phyloP scores from a whole-genome alignment of 371 early-diverging fungal species.

The Zychaea mexicana region DNA sequence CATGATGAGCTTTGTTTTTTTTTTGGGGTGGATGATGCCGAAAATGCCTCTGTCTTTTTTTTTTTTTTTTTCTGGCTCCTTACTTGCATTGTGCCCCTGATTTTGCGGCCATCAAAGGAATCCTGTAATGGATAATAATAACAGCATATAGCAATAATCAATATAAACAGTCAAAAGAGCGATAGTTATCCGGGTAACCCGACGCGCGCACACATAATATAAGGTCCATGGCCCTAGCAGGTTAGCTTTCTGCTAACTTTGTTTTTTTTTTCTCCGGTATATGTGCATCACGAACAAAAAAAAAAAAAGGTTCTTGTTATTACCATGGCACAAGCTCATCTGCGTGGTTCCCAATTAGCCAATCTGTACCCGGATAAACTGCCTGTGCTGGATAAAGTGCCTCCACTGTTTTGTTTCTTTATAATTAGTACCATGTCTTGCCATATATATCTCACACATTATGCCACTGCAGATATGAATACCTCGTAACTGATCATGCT shows the following conservation, averaged over 20 bases:
- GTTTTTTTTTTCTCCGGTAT: background rate
- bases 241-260: too few relatives aligned
- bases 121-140: conserved; percentile 22
- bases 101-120: conserved; percentile 75
- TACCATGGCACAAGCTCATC: conserved; percentile 91
- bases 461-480: too few relatives aligned
- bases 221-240: too few relatives aligned
- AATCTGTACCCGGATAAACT: conserved; percentile 58
- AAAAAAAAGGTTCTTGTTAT: conserved; percentile 7
- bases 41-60: background rate
- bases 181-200: too few relatives aligned
- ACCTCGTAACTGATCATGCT: conserved; percentile 39
- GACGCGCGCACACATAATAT: too few relatives aligned
- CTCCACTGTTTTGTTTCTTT: conserved; percentile 41
- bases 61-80: conserved; percentile 6
- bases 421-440: background rate
- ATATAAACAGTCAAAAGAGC: background rate
- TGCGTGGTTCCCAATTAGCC: conserved; percentile 92
- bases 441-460: background rate
- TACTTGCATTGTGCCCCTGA: conserved; percentile 63
- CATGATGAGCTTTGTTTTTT: too few relatives aligned
- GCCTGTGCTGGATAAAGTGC: conserved; percentile 63
- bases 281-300: background rate
- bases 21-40: too few relatives aligned
- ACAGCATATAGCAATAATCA: too few relatives aligned